Evolutionary conservation across 805 yeast species (phyloP).

Genomic region (Starmerella bacillaris): DNA sequence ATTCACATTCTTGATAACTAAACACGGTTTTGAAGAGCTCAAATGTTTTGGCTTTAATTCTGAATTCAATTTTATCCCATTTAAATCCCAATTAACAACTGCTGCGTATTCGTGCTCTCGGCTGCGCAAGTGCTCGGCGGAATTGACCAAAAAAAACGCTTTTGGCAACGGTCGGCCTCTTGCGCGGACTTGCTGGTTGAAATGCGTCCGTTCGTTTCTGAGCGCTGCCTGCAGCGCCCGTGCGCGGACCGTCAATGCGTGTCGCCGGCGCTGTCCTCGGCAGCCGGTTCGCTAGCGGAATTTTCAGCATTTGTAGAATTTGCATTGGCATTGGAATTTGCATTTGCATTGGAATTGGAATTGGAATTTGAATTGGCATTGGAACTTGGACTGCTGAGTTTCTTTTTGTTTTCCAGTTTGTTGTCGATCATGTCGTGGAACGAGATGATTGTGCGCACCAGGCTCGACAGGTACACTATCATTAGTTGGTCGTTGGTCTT

Average conservation of each 20-base stretch:
- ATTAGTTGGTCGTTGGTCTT: conserved; percentile 93
- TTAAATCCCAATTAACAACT: background rate
- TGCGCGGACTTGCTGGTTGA: background rate
- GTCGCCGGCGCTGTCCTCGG: conserved; percentile 2
- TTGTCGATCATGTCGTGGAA: conserved; percentile 94
- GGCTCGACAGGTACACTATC: conserved; percentile 75
- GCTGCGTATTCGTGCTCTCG: background rate
- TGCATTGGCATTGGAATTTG: background rate
- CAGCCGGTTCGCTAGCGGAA: background rate
- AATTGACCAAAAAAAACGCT: background rate
- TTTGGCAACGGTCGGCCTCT: background rate
- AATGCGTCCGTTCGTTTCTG: conserved; percentile 6
- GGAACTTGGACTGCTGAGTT: conserved; percentile 3
- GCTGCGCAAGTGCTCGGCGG: background rate
- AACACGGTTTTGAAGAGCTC: no score
- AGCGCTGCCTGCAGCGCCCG: conserved; percentile 8
- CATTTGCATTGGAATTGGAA: background rate
- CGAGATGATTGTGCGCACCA: conserved; percentile 87
- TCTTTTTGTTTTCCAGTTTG: conserved; percentile 63
- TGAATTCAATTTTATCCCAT: background rate
- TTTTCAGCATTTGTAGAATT: background rate
- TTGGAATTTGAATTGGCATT: background rate
- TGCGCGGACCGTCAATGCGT: conserved; percentile 1
- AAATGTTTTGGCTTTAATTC: background rate
- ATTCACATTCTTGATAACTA: background rate